phyloP scores from a whole-genome alignment of 345 rosid genomes.

The Firmiana major region DNA sequence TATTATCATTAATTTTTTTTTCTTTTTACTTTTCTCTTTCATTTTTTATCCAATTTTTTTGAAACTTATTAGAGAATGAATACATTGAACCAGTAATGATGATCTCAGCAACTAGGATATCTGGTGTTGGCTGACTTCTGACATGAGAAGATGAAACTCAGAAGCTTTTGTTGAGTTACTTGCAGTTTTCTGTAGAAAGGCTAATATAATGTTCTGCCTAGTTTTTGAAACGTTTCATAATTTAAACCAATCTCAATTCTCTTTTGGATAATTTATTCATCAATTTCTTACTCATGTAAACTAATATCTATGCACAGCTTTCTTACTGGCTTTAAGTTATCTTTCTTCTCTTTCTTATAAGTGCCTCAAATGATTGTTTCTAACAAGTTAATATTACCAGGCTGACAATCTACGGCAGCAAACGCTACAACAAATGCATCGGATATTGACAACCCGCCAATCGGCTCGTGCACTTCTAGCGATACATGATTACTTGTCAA shows the following conservation, averaged over 20 bases:
- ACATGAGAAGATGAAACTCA: background rate
- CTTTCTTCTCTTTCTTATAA: too few species aligned
- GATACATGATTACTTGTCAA: slow-evolving; percentile 78
- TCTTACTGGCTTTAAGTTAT: background rate
- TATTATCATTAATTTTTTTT: too few species aligned
- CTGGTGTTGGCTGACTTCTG: background rate
- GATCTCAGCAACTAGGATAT: background rate
- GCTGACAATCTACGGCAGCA: slow-evolving; percentile 97
- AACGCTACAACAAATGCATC: slow-evolving; percentile 86
- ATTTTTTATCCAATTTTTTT: background rate
- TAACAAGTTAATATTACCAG: slow-evolving; percentile 37
- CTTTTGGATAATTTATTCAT: background rate
- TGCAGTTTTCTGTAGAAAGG: background rate
- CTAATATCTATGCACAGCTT: background rate
- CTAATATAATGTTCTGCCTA: background rate
- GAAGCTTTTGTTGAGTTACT: background rate
- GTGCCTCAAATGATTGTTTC: background rate
- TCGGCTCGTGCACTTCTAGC: slow-evolving; percentile 97
- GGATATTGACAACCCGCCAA: slow-evolving; percentile 84
- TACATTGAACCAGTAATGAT: background rate
- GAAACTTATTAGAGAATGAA: background rate
- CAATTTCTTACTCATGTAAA: background rate
- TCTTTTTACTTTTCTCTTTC: background rate
- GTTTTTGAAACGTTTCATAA: background rate
- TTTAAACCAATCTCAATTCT: background rate